These are phyloP conservation scores for Pezicula radicicola DNA, from an alignment of 2,329 filamentous ascomycete genomes.

Conservation along the genomic window DNA sequence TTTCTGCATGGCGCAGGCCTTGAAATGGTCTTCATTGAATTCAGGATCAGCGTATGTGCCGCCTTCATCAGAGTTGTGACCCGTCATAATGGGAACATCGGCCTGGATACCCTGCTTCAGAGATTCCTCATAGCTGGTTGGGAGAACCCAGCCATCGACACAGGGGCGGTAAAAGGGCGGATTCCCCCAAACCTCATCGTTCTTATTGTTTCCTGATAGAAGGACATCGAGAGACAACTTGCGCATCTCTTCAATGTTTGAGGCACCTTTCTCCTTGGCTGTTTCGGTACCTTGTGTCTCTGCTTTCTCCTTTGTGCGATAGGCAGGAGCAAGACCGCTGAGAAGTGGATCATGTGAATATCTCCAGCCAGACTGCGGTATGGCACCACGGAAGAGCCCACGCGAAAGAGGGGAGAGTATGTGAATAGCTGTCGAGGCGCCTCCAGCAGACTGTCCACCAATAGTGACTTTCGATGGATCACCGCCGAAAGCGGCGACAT, in stretches of 20 bases:
- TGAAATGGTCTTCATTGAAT: slow-evolving; percentile 4
- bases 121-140: slow-evolving; percentile 23
- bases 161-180: neutral
- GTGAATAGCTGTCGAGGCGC: slow-evolving; percentile 43
- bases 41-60: slow-evolving; percentile 21
- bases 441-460: slow-evolving; percentile 57
- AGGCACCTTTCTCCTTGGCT: neutral
- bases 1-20: slow-evolving; percentile 8
- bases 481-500: slow-evolving; percentile 32
- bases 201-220: neutral
- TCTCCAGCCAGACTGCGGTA: slow-evolving; percentile 2
- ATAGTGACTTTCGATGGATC: slow-evolving; percentile 45
- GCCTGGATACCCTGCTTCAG: slow-evolving; percentile 21
- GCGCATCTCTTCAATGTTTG: neutral
- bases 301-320: neutral
- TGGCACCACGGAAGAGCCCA: slow-evolving; percentile 12
- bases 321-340: neutral
- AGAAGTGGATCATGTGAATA: neutral
- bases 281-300: neutral
- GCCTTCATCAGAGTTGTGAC: slow-evolving; percentile 28
- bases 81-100: slow-evolving; percentile 28
- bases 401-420: slow-evolving; percentile 11
- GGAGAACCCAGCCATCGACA: slow-evolving; percentile 10
- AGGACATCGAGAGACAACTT: neutral
- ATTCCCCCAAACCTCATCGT: neutral